phyloP scores from a whole-genome alignment of 352 stramenopile species.

The Globisporangium megalacanthum region DNA sequence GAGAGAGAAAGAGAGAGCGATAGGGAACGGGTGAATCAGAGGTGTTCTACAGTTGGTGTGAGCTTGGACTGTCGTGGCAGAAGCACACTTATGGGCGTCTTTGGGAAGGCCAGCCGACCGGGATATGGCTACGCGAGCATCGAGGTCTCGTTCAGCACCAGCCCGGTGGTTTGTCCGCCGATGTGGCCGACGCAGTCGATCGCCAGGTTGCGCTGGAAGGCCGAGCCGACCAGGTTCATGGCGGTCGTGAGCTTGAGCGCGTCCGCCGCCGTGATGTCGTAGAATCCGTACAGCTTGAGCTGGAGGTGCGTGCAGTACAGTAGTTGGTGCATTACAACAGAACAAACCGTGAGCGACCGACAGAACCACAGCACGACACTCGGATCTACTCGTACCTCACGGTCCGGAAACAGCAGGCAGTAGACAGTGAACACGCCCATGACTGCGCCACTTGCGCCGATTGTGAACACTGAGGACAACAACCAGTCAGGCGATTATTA shows the following conservation, averaged over 20 bases:
- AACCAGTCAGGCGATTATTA: too few relatives aligned
- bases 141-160: conserved; percentile 43
- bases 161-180: conserved; percentile 51
- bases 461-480: conserved; percentile 39
- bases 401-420: conserved; percentile 65
- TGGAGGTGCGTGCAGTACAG: conserved; percentile 11
- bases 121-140: conserved; percentile 12
- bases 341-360: background rate
- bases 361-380: background rate
- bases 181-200: conserved; percentile 80
- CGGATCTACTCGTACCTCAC: conserved; percentile 30
- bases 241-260: conserved; percentile 64
- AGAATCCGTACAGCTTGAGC: conserved; percentile 58
- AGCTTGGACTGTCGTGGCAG: background rate
- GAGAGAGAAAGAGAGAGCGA: too few relatives aligned
- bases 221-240: conserved; percentile 49
- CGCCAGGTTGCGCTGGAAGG: conserved; percentile 49
- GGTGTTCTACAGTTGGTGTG: background rate
- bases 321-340: background rate
- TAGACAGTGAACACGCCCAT: conserved; percentile 77
- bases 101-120: background rate
- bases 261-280: conserved; percentile 53
- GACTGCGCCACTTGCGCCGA: conserved; percentile 75
- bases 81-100: background rate
- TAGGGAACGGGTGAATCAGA: too few relatives aligned